These are phyloP conservation scores for Liriodendron chinense DNA, from an alignment of 164 flowering plant species.

Conservation along the genomic window DNA sequence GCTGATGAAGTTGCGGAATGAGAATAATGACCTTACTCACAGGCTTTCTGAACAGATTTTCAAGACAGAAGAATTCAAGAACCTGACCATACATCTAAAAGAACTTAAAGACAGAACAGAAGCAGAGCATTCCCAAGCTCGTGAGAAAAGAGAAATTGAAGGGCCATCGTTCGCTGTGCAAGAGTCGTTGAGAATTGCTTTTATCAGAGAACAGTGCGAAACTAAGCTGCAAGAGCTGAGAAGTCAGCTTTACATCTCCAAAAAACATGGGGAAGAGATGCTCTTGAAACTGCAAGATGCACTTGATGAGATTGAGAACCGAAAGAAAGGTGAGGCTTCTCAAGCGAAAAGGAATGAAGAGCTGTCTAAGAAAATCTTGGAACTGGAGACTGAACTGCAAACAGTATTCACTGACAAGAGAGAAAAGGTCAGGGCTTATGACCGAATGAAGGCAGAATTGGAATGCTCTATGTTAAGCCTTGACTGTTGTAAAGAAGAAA, in stretches of 20 bases:
- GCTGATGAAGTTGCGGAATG: constrained; percentile 34
- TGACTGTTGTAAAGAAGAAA: constrained; percentile 93
- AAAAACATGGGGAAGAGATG: constrained; percentile 89
- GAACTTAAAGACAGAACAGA: constrained; percentile 91
- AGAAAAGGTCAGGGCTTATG: constrained; percentile 60
- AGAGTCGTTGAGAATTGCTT: constrained; percentile 43
- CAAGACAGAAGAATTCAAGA: constrained; percentile 86
- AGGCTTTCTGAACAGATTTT: constrained; percentile 76
- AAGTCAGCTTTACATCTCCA: constrained; percentile 72
- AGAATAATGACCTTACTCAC: constrained; percentile 42
- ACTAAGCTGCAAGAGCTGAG: constrained; percentile 69
- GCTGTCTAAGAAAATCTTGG: constrained; percentile 49
- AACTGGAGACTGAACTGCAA: constrained; percentile 70
- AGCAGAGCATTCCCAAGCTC: constrained; percentile 48
- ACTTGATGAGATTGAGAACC: constrained; percentile 69
- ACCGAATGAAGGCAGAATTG: constrained; percentile 74
- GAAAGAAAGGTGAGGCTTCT: constrained; percentile 78
- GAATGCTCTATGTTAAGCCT: constrained; percentile 83
- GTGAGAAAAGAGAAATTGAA: constrained; percentile 60
- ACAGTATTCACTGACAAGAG: constrained; percentile 53
- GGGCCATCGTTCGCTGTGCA: constrained; percentile 46
- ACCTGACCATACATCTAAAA: constrained; percentile 74
- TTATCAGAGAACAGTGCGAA: constrained; percentile 90
- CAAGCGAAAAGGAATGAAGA: constrained; percentile 67
- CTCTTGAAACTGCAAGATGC: constrained; percentile 84